Evolutionary conservation across 2,329 filamentous ascomycete genomes (phyloP).

Genomic region (Aspergillus sergii): DNA sequence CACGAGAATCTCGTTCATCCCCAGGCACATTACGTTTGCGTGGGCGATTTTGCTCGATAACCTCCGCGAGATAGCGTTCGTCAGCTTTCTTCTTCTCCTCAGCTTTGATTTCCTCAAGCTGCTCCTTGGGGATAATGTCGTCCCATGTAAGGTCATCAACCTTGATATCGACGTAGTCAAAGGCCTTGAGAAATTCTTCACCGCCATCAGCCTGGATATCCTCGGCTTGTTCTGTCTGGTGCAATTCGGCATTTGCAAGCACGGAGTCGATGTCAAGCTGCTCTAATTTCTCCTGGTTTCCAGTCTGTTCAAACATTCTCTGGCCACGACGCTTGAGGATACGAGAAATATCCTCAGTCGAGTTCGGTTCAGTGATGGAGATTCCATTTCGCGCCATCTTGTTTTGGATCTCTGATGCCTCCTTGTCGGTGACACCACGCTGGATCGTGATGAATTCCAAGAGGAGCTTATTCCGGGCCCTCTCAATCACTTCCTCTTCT

Average conservation of each 20-base stretch:
- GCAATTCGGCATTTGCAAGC: slow-evolving; percentile 93
- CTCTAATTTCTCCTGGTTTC: slow-evolving; percentile 94
- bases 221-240: slow-evolving; percentile 93
- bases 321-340: slow-evolving; percentile 98
- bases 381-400: slow-evolving; percentile 69
- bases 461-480: slow-evolving; percentile 94
- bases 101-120: slow-evolving; percentile 84
- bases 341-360: slow-evolving; percentile 91
- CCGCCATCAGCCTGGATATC: slow-evolving; percentile 94
- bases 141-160: slow-evolving; percentile 94
- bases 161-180: slow-evolving; percentile 96
- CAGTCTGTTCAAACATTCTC: slow-evolving; percentile 97
- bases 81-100: slow-evolving; percentile 85
- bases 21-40: slow-evolving; percentile 69
- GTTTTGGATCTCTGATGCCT: slow-evolving; percentile 77
- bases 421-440: slow-evolving; percentile 93
- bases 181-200: slow-evolving; percentile 88
- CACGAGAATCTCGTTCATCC: slow-evolving; percentile 54
- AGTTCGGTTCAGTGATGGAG: slow-evolving; percentile 73
- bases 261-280: slow-evolving; percentile 98
- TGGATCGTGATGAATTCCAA: slow-evolving; percentile 98
- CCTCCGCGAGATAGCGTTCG: slow-evolving; percentile 77
- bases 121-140: slow-evolving; percentile 93
- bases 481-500: slow-evolving; percentile 94
- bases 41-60: slow-evolving; percentile 83